Conservation (phyloP, 371 early-diverging fungal species). For the Syncephalastrum racemosum region DNA sequence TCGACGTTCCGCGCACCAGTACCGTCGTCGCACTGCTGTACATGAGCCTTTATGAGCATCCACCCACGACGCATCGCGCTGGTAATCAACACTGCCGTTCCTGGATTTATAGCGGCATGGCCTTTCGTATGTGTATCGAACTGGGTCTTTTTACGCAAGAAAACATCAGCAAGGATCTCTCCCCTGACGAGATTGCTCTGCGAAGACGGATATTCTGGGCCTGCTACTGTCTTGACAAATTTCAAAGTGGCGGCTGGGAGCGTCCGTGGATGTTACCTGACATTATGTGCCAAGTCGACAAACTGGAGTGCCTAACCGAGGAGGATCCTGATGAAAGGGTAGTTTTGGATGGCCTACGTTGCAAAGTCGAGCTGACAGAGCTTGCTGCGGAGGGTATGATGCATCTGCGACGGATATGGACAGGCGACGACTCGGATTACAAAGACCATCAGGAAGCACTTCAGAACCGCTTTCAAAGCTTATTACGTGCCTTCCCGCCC, state of each 20-base stretch:
- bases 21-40: slow-evolving; percentile 37
- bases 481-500: slow-evolving; percentile 22
- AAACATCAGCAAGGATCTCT: slow-evolving; percentile 12
- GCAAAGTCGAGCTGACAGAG: slow-evolving; percentile 9
- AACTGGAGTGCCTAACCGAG: slow-evolving; percentile 5
- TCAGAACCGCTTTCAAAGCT: slow-evolving; percentile 8
- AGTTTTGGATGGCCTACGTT: slow-evolving; percentile 3
- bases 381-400: slow-evolving; percentile 10
- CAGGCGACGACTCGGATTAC: slow-evolving; percentile 1
- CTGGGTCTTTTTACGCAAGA: slow-evolving; percentile 36
- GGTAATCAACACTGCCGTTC: slow-evolving; percentile 23
- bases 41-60: slow-evolving; percentile 34
- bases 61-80: slow-evolving; percentile 15
- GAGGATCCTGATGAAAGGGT: slow-evolving; percentile 13
- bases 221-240: slow-evolving; percentile 36
- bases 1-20: slow-evolving; percentile 47
- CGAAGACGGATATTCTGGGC: slow-evolving; percentile 31
- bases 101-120: slow-evolving; percentile 49
- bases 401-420: not conserved
- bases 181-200: slow-evolving; percentile 19
- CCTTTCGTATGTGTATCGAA: slow-evolving; percentile 47
- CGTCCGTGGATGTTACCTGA: slow-evolving; percentile 36
- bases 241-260: slow-evolving; percentile 30
- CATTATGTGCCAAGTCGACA: slow-evolving; percentile 10
- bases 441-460: not conserved